Evolutionary conservation across 2,329 filamentous ascomycete genomes (phyloP).

Genomic region (Scleromitrula shiraiana): DNA sequence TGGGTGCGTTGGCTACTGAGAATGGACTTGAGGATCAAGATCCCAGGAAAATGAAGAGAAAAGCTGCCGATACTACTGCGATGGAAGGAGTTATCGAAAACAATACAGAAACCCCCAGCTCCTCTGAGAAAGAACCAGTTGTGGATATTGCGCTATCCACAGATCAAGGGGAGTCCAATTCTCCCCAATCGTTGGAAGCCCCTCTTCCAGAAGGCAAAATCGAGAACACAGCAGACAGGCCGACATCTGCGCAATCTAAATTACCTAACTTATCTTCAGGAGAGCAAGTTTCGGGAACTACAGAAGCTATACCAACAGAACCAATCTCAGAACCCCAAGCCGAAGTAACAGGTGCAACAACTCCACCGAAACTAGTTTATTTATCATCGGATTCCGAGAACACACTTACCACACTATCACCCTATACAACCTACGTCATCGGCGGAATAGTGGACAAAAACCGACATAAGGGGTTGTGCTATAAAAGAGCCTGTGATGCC

Average conservation of each 20-base stretch:
- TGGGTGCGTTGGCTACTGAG: slow-evolving; percentile 34
- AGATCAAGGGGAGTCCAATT: too few species aligned
- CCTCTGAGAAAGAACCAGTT: neutral
- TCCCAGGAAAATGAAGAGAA: neutral
- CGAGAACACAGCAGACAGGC: neutral
- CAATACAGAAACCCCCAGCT: neutral
- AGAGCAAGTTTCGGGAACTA: neutral
- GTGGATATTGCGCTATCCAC: too few species aligned
- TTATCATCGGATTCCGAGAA: slow-evolving; percentile 86
- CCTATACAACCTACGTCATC: slow-evolving; percentile 85
- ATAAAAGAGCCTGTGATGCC: slow-evolving; percentile 65
- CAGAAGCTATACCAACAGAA: neutral
- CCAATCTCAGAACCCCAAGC: neutral
- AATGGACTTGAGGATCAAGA: slow-evolving; percentile 4
- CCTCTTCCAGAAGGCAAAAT: neutral
- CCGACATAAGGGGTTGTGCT: slow-evolving; percentile 88
- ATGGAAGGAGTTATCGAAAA: neutral
- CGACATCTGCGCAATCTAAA: neutral
- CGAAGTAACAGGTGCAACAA: neutral
- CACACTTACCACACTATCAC: slow-evolving; percentile 73
- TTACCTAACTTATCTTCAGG: neutral
- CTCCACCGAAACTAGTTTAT: slow-evolving; percentile 57
- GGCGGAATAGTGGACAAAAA: slow-evolving; percentile 95
- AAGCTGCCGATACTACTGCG: too few species aligned
- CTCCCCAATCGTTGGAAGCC: neutral